Evolutionary conservation across 371 early-diverging fungal species (phyloP), one percentile per base, ranked within the genome.

Genomic region (Rhizomucor pusillus): DNA sequence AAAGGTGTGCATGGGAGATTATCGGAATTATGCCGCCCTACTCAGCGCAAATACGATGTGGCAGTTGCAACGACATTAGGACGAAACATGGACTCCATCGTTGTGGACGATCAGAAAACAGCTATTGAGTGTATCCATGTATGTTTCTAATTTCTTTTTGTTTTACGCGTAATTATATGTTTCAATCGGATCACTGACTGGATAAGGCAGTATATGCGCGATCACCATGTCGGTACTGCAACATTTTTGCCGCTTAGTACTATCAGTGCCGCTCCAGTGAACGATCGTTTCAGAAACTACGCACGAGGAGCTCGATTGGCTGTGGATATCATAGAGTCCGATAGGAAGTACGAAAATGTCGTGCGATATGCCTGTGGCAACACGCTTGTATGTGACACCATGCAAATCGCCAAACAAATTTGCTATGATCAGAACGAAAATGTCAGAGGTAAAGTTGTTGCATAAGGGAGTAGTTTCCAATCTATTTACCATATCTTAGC

Each of bases 181-280:
- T 14, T 18, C 19, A 16, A 48, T 13, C 6, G 34, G 12, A 5
- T 2, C 16, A 33, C 47, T 22, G 13, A 9, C n/a, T 29, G 50
- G 14, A 11, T 9, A 9, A 18, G 6, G 14, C 56, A 84, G 73
- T 94, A 93, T 63, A 75, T 99, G 77, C 82, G 93, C 59, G 98
- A 98, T 60, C 95, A 97, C 71, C 91, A 93, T 19, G 75, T 87
- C 6, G 96, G 97, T 6, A 86, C 90, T 48, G 92, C 94, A 0
- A 95, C 96, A 0, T 99, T 99, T 71, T 65, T 99, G 37, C 99
- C 99, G 1, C 72, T 99, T 14, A 90, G 94, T 53, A 88, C 90
- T 0, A 65, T 99, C 9, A 63, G 63, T 1, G 75, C 81, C 10
- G 88, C 89, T 60, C 75, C 85, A 5, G 72, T 91, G 55, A 86